Evolutionary conservation across 176 grass and related monocot genomes (phyloP), one percentile per base, ranked within the genome.

Genomic region (Oryza glumipatula): DNA sequence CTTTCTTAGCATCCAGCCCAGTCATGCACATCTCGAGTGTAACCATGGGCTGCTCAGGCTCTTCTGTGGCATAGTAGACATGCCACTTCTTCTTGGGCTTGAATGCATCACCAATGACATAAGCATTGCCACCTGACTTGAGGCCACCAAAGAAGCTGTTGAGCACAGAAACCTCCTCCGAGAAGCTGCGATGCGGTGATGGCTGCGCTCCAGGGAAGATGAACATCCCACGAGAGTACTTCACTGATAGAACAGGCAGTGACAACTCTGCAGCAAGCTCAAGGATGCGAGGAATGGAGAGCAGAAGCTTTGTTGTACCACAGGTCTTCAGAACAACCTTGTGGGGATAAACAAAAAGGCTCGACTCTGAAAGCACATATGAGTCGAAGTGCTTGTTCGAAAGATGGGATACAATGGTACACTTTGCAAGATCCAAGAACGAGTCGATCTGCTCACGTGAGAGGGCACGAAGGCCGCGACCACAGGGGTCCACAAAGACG

Each of bases 11-110:
- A 71, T 93, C 76, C 66, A 97, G 58, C 49, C 88, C 84, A 0
- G 95, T 94, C 95, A 97, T 97, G 82, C 95, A 97, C 95, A 97
- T 94, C 80, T 97, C 95, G 23, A 97, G 84, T 46, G 92, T 94
- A 38, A 97, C 92, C 88, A 88, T 88, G 54, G 95, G 92, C 36
- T 88, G 72, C 76, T 97, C 95, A 30, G 92, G 90, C 63, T 87
- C 80, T 51, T 93, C 70, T 2, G 92, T 97, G 3, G 95, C 95
- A 21, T 97, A 88, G 64, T 97, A 97, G 47, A 94, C 81, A 73
- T 97, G 95, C 95, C 95, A 97, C 45, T 85, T 89, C 84, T 85
- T 94, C 61, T 89, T 97, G 12, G 92, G 92, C 45, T 75, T 86
- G 67, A 82, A 77, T 0, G 88, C 14, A 11, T 93, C 92, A 65